Evolutionary conservation across 306 rosid genomes (phyloP), one percentile per base, ranked within the genome.

Genomic region (Nissolia schottii): DNA sequence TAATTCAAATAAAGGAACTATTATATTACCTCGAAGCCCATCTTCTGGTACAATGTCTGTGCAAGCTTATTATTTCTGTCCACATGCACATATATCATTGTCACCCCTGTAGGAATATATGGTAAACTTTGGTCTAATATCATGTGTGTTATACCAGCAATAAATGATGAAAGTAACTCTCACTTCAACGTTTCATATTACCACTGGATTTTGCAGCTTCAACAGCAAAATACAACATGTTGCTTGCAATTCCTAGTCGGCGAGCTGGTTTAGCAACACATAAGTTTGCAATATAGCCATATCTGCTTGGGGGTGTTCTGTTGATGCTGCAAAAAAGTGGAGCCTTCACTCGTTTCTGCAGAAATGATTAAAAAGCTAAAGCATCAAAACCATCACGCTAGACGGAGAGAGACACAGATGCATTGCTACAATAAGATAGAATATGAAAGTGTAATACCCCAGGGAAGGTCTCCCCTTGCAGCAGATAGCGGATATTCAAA

Each of bases 401-500:
- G 64, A 40, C 60, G 64, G 63, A 68, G 19, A 67, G 63, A 68
- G 19, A 14, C 51, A 58, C 34, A 73, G 46, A 70, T 19, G 32
- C 13, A 53, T 31, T 20, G 57, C 54, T 13, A 13, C 51, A 74
- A 50, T 25, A 27, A 46, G 55, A 68, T 41, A 65, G 65, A 67
- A 50, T 29, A 57, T 27, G 23, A n/a, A 16, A 57, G 23, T 20
- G 45, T 13, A 38, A 23, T 86, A 93, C 98, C 96, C 97, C 92
- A 1, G 98, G 98, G 84, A 84, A 89, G 49, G 87, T 90, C 87
- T 93, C 98, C 73, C 98, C 98, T 45, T 81, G 89, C 74, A 87
- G 79, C 85, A 90, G 62, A 80, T 84, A 77, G 50, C 82, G 86
- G 62, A 83, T 71, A 82, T 84, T 84, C 88, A 93, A 74, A 81